These are phyloP conservation scores for Apostasia shenzhenica DNA, from an alignment of 106 monocot genomes.

Conservation along the genomic window DNA sequence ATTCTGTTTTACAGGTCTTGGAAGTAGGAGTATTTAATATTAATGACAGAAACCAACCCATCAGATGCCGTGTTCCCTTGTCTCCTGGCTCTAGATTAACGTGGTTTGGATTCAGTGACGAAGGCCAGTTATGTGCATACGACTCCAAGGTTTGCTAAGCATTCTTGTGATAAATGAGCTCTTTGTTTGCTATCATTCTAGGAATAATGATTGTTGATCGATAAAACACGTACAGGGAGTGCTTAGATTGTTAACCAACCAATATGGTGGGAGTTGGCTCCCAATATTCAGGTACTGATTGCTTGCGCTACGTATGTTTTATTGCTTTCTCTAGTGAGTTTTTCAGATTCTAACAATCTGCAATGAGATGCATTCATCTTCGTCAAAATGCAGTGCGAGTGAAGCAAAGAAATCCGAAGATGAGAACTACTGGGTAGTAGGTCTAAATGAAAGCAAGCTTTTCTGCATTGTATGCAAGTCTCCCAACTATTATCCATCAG, in stretches of 20 bases:
- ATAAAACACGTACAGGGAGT: conserved; percentile 45
- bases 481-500: conserved; percentile 68
- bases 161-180: not conserved
- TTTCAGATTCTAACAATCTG: not conserved
- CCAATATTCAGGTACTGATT: conserved; percentile 77
- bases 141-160: conserved; percentile 62
- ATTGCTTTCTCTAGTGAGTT: not conserved
- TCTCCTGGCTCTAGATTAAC: conserved; percentile 59
- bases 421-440: conserved; percentile 87
- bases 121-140: conserved; percentile 74
- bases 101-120: conserved; percentile 98
- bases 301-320: not conserved
- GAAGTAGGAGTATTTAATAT: conserved; percentile 75
- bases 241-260: conserved; percentile 55
- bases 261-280: conserved; percentile 84
- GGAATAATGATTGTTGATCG: conserved; percentile 8
- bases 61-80: conserved; percentile 56
- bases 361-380: not conserved
- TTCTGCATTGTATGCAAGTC: conserved; percentile 87
- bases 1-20: conserved; percentile 48
- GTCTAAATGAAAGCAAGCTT: conserved; percentile 66
- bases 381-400: conserved; percentile 35
- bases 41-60: conserved; percentile 36
- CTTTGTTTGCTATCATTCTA: not conserved
- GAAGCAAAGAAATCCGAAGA: conserved; percentile 81